phyloP scores from a whole-genome alignment of 371 early-diverging fungal species.

The Blakeslea trispora region DNA sequence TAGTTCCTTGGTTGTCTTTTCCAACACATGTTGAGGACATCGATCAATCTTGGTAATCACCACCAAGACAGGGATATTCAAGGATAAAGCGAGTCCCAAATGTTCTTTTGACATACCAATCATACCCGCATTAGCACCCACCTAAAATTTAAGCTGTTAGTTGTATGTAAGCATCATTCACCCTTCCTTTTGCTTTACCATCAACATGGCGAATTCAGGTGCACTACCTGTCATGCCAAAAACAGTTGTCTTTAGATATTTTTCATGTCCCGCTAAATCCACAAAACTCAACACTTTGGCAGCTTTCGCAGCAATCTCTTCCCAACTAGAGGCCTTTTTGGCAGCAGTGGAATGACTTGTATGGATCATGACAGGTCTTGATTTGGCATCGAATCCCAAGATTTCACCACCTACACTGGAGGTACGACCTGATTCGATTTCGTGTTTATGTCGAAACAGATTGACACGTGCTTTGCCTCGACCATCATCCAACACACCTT shows the following conservation, averaged over 20 bases:
- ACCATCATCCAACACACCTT: slow-evolving; percentile 89
- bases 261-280: slow-evolving; percentile 93
- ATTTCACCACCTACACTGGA: slow-evolving; percentile 91
- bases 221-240: slow-evolving; percentile 91
- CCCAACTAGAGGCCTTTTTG: slow-evolving; percentile 71
- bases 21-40: slow-evolving; percentile 85
- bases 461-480: slow-evolving; percentile 90
- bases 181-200: no score
- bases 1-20: slow-evolving; percentile 81
- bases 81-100: slow-evolving; percentile 84
- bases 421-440: slow-evolving; percentile 90
- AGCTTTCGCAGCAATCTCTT: slow-evolving; percentile 74
- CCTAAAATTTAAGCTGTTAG: slow-evolving; percentile 17
- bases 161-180: background rate
- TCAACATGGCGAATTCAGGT: slow-evolving; percentile 90
- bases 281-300: slow-evolving; percentile 86
- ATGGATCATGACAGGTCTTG: slow-evolving; percentile 43
- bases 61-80: slow-evolving; percentile 86
- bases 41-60: slow-evolving; percentile 93
- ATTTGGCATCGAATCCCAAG: slow-evolving; percentile 80
- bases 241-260: slow-evolving; percentile 92
- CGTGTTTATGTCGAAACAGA: slow-evolving; percentile 91
- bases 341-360: slow-evolving; percentile 35
- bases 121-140: slow-evolving; percentile 90
- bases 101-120: slow-evolving; percentile 95